A percentile compares a stretch with the other conserved stretches of the same genome.
Conservation (phyloP, 2,329 filamentous ascomycete species). For the Macrophomina phaseolina region DNA sequence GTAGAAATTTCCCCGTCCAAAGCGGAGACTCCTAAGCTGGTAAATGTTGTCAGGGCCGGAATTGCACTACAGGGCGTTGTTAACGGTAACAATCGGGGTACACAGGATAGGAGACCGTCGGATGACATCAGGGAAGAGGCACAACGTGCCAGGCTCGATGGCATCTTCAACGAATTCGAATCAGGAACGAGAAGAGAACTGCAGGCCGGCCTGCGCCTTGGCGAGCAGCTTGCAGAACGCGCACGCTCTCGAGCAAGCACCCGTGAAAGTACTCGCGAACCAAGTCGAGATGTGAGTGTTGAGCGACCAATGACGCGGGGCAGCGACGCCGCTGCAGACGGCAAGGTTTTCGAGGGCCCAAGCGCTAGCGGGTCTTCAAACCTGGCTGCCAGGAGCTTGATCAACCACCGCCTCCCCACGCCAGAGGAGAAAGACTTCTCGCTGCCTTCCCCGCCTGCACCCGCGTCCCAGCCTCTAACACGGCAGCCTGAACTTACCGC, state of each 20-base stretch:
- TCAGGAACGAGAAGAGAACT: conserved; percentile 46
- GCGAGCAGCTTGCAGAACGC: conserved; percentile 44
- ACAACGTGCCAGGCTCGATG: conserved; percentile 36
- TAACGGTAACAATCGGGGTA: conserved; percentile 38
- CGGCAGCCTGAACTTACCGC: conserved; percentile 21
- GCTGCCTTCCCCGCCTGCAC: conserved; percentile 24
- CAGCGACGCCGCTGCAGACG: conserved; percentile 27
- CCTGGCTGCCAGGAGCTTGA: conserved; percentile 30
- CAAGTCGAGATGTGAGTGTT: conserved; percentile 5
- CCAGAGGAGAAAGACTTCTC: conserved; percentile 38
- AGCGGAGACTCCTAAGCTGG: conserved; percentile 32
- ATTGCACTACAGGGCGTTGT: conserved; percentile 46
- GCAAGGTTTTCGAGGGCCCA: conserved; percentile 35
- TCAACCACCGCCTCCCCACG: conserved; percentile 33
- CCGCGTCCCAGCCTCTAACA: conserved; percentile 37
- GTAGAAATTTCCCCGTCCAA: conserved; percentile 29
- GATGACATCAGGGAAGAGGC: conserved; percentile 33
- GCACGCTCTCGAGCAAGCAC: conserved; percentile 29
- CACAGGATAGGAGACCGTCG: conserved; percentile 29
- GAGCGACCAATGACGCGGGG: conserved; percentile 5
- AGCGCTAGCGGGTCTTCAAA: conserved; percentile 31
- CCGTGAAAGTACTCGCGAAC: conserved; percentile 2
- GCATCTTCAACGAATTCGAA: conserved; percentile 48
- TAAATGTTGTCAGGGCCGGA: conserved; percentile 45
- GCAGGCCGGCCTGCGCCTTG: conserved; percentile 45